Evolutionary conservation across 2,329 filamentous ascomycete species (phyloP).

Genomic region (Ceratocystiopsis minuta): DNA sequence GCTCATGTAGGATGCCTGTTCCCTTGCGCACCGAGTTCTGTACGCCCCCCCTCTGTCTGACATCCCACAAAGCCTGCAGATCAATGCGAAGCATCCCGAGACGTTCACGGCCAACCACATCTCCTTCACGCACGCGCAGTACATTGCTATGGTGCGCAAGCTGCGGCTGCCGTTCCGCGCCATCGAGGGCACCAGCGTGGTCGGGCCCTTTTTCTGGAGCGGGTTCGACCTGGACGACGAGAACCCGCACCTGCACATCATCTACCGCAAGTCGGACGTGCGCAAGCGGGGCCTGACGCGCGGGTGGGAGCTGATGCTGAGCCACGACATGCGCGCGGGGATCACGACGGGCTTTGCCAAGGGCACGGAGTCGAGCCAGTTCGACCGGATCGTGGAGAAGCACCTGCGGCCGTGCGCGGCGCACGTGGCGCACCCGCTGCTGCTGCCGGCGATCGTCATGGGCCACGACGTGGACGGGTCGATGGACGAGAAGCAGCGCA

Average conservation of each 20-base stretch:
- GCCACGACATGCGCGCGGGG: slow-evolving; percentile 33
- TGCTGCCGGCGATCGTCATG: slow-evolving; percentile 40
- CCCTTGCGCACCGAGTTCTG: too few species aligned
- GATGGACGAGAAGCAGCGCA: slow-evolving; percentile 43
- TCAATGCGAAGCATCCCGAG: slow-evolving; percentile 34
- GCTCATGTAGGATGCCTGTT: slow-evolving; percentile 27
- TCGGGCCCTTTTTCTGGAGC: slow-evolving; percentile 47
- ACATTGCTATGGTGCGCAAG: slow-evolving; percentile 36
- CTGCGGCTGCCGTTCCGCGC: slow-evolving; percentile 36
- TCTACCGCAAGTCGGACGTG: slow-evolving; percentile 48
- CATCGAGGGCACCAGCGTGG: slow-evolving; percentile 39
- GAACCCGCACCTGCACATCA: slow-evolving; percentile 40
- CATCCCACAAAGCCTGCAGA: slow-evolving; percentile 28
- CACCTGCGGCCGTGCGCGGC: slow-evolving; percentile 30
- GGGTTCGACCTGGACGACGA: slow-evolving; percentile 37
- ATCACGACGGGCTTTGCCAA: slow-evolving; percentile 45
- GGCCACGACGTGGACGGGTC: slow-evolving; percentile 36
- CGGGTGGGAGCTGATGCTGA: slow-evolving; percentile 47
- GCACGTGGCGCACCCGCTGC: slow-evolving; percentile 37
- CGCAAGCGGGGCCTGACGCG: slow-evolving; percentile 45
- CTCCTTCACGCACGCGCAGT: slow-evolving; percentile 30
- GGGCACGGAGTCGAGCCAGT: slow-evolving; percentile 38
- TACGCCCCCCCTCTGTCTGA: neutral
- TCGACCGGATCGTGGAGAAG: slow-evolving; percentile 25
- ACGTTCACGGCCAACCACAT: slow-evolving; percentile 39